Evolutionary conservation across 2,329 filamentous ascomycete species (phyloP).

Genomic region (Dendrostoma leiphaemia): DNA sequence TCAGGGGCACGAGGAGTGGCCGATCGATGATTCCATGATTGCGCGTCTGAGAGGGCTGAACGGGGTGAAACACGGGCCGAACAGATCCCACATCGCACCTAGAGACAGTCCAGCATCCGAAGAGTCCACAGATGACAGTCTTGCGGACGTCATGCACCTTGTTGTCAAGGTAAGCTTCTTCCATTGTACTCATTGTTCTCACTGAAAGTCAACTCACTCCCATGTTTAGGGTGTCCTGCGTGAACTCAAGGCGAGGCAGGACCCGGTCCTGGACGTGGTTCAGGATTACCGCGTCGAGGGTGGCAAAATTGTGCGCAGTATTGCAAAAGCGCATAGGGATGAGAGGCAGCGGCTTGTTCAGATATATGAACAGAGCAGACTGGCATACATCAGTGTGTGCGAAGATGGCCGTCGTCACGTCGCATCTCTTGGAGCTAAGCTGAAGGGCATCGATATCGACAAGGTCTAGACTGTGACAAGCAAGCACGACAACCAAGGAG

Average conservation of each 20-base stretch:
- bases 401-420: neutral
- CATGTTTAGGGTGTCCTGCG: constrained; percentile 8
- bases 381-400: neutral
- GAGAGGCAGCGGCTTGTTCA: neutral
- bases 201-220: neutral
- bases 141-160: constrained; percentile 15
- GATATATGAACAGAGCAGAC: constrained; percentile 5
- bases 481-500: too few species aligned
- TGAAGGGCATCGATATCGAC: neutral
- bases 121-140: neutral
- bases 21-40: neutral
- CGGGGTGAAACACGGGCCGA: neutral
- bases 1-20: neutral
- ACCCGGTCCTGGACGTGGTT: constrained; percentile 5
- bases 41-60: neutral
- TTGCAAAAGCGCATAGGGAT: neutral
- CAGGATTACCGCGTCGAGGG: constrained; percentile 5
- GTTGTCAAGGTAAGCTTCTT: constrained; percentile 11
- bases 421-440: neutral
- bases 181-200: too few species aligned
- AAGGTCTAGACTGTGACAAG: too few species aligned
- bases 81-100: too few species aligned
- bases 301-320: neutral
- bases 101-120: neutral
- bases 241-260: constrained; percentile 8